These are phyloP conservation scores for Pichia manshurica DNA, from an alignment of 805 yeast species.

Conservation along the genomic window DNA sequence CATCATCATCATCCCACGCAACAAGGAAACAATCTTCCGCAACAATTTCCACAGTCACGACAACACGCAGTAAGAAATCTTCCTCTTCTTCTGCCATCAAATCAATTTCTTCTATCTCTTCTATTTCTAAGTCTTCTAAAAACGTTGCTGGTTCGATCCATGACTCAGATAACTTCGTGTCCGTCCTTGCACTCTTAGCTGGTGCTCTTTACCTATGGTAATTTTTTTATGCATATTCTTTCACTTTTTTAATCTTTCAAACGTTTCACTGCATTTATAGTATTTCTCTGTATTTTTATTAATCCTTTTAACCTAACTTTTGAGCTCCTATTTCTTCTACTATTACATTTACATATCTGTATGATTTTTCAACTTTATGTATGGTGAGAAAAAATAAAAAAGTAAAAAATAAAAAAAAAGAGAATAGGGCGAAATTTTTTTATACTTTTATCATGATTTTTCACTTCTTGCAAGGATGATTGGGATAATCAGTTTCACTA, in stretches of 20 bases:
- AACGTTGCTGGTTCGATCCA: not conserved
- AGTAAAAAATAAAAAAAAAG: no score
- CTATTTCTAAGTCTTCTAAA: constrained; percentile 15
- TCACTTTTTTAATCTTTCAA: not conserved
- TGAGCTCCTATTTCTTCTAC: no score
- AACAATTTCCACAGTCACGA: constrained; percentile 7
- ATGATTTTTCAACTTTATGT: no score
- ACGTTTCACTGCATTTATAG: no score
- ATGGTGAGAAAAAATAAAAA: no score
- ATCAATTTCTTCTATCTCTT: constrained; percentile 21
- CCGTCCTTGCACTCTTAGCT: not conserved
- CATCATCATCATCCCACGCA: not conserved
- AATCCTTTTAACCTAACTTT: no score
- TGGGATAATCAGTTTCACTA: no score
- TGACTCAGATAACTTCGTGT: constrained; percentile 4
- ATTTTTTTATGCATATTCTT: not conserved
- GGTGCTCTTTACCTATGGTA: not conserved
- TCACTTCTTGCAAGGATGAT: no score
- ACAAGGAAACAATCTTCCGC: not conserved
- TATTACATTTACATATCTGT: no score
- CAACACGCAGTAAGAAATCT: constrained; percentile 11
- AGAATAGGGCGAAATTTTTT: no score
- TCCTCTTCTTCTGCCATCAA: not conserved
- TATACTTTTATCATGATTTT: no score
- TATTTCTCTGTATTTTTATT: not conserved